These are phyloP conservation scores for Botryobasidium botryosum DNA, from an alignment of 768 basidiomycete species.

Conservation along the genomic window DNA sequence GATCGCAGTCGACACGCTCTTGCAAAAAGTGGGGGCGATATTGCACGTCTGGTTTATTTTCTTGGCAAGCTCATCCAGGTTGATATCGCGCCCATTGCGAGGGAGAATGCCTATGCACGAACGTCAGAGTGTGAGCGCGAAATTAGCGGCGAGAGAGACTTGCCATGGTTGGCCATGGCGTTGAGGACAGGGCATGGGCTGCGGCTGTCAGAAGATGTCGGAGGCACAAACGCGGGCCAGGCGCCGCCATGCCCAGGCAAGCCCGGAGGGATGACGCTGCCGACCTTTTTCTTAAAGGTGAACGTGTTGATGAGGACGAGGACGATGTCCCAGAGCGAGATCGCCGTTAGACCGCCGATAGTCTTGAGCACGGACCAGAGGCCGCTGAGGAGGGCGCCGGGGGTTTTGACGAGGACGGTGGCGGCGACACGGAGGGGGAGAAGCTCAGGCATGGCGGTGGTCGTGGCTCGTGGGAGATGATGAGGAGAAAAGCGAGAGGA, in stretches of 20 bases:
- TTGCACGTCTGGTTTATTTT: conserved; percentile 10
- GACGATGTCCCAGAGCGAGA: conserved; percentile 1
- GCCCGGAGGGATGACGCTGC: conserved; percentile 3
- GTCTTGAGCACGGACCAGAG: no score
- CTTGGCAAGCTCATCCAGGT: conserved; percentile 31
- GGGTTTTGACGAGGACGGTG: no score
- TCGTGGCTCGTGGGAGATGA: no score
- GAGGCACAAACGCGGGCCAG: conserved; percentile 36
- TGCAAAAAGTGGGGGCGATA: conserved; percentile 9
- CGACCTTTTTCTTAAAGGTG: not conserved
- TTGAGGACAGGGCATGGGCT: conserved; percentile 50
- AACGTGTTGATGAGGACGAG: conserved; percentile 3
- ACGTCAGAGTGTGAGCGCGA: not conserved
- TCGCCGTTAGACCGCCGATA: no score
- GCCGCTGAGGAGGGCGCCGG: no score
- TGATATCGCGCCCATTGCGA: conserved; percentile 52
- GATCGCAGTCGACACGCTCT: not conserved
- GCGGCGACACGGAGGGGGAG: no score
- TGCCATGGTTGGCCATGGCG: conserved; percentile 72
- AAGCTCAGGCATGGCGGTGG: no score
- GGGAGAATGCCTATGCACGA: conserved; percentile 26
- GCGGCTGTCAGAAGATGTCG: conserved; percentile 43
- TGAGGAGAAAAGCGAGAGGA: no score
- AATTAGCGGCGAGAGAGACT: conserved; percentile 10
- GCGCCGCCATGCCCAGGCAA: conserved; percentile 6